Base-by-base conservation (phyloP, 2,329 filamentous ascomycete species). In the Penicillium sp. region DNA sequence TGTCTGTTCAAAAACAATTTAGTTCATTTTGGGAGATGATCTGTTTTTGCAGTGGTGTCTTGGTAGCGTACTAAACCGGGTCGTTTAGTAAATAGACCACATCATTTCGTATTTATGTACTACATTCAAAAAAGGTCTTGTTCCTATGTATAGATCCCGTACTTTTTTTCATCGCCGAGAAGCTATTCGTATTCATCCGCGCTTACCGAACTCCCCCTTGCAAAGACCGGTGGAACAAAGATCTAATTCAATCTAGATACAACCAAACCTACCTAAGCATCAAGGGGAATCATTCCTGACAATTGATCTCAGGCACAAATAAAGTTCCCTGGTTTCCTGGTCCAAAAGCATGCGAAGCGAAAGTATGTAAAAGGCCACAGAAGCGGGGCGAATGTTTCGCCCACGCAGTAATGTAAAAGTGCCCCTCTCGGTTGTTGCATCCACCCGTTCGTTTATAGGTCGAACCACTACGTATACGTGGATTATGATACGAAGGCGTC, bases 331-430 rank as follows among this genome's bases (percentile, higher is more conserved):
- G 11, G 19, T 22, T 13, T 22, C 39, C 19, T 42, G 39, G 19
- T 4, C 39, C 19, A 22, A 22, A n/a, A 11, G 2, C 19, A 13
- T 42, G 24, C 26, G 16, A 44, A 52, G 37, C 51, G 43, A 53
- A 47, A 16, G 42, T 29, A 31, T 35, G 22, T 31, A 14, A 21
- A 13, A 47, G 46, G 35, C 43, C 42, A 39, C 46, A 46, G 33
- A 43, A 55, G 61, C 61, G 62, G 58, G 60, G 58, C 60, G 3
- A 22, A 21, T 24, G 29, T 49, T 27, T 49, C 43, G 27, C 24
- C 42, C 33, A 48, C 26, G 26, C 33, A 9, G 43, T 1, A 14
- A 19, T 35, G 31, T 19, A 37, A 37, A n/a, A 22, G 39, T 39
- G 43, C 50, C 47, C 47, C 47, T 46, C 45, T 21, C 27, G 16